phyloP scores from a whole-genome alignment of 2,329 filamentous ascomycete species.

The Elsinoe batatas region DNA sequence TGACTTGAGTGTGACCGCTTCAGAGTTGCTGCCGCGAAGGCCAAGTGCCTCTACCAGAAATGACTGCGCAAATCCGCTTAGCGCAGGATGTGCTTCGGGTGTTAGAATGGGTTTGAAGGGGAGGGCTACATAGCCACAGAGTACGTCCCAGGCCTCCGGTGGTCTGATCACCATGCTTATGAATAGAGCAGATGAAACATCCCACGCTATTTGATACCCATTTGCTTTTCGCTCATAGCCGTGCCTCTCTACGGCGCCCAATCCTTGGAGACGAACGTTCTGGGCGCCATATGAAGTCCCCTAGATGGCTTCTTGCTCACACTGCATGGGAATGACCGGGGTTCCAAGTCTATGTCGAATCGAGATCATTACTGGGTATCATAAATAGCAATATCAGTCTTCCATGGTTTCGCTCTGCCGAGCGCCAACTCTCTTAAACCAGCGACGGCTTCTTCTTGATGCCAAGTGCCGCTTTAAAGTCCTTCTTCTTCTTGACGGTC shows the following conservation, averaged over 20 bases:
- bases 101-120: slow-evolving; percentile 1
- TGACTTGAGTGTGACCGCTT: slow-evolving; percentile 21
- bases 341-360: not conserved
- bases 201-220: not conserved
- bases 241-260: too few species aligned
- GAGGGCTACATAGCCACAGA: slow-evolving; percentile 16
- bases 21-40: not conserved
- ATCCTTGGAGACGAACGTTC: too few species aligned
- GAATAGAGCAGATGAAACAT: not conserved
- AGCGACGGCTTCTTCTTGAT: slow-evolving; percentile 69
- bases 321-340: too few species aligned
- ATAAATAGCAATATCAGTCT: not conserved
- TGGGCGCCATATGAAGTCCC: too few species aligned
- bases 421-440: slow-evolving; percentile 1
- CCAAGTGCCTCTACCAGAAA: not conserved
- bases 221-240: too few species aligned
- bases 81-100: too few species aligned
- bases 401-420: too few species aligned
- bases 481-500: slow-evolving; percentile 78
- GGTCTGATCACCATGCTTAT: not conserved
- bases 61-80: not conserved
- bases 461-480: slow-evolving; percentile 61
- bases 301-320: too few species aligned
- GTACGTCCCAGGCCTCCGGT: not conserved
- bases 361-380: slow-evolving; percentile 4